These are phyloP conservation scores for Colletotrichum phormii DNA, from an alignment of 2,329 filamentous ascomycete species.

Conservation along the genomic window DNA sequence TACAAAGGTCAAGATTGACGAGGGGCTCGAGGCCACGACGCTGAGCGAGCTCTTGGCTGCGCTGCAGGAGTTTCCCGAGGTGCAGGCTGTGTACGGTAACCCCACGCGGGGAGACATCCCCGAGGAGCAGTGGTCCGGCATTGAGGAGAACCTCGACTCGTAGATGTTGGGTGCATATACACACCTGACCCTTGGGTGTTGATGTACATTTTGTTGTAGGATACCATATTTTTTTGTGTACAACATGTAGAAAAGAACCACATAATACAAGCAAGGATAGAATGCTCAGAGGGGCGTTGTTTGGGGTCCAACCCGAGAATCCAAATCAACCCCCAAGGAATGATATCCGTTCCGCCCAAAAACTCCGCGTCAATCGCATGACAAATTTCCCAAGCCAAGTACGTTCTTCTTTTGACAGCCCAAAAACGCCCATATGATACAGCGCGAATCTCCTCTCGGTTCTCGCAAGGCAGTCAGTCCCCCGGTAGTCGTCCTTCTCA, in stretches of 20 bases:
- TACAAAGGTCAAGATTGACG: constrained; percentile 74
- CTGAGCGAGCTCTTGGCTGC: constrained; percentile 70
- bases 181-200: background rate
- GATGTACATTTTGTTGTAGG: background rate
- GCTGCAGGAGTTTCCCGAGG: constrained; percentile 75
- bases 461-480: too few relatives aligned
- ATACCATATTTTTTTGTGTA: constrained; percentile 10
- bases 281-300: constrained; percentile 27
- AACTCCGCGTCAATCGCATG: constrained; percentile 26
- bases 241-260: constrained; percentile 26
- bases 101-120: constrained; percentile 60
- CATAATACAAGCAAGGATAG: constrained; percentile 26
- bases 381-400: constrained; percentile 24
- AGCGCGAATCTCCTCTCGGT: background rate
- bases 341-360: constrained; percentile 20
- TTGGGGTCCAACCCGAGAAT: constrained; percentile 3
- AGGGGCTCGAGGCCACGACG: constrained; percentile 63
- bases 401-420: constrained; percentile 26
- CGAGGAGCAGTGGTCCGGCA: constrained; percentile 65
- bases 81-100: constrained; percentile 86
- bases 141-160: constrained; percentile 60
- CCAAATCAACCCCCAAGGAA: background rate
- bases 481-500: background rate
- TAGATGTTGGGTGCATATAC: background rate
- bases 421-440: constrained; percentile 34